These are phyloP conservation scores for Trichoderma afroharzianum DNA, from an alignment of 2,329 filamentous ascomycete species.

Conservation along the genomic window DNA sequence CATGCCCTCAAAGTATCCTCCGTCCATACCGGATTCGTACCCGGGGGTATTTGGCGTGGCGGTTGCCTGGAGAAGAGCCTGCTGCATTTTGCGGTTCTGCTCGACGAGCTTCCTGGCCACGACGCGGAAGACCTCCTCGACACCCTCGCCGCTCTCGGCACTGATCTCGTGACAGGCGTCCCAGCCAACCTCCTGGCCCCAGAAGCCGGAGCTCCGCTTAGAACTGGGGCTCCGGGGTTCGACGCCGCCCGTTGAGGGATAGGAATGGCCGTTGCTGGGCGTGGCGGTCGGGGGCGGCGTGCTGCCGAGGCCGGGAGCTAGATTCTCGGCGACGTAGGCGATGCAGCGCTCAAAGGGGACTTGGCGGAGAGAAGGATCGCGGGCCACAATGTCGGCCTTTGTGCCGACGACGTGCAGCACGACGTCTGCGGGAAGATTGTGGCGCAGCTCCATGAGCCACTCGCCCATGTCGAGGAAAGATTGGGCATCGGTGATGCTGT, in stretches of 20 bases:
- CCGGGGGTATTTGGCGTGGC: conserved; percentile 49
- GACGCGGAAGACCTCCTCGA: conserved; percentile 89
- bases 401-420: conserved; percentile 94
- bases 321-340: conserved; percentile 88
- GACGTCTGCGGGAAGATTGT: conserved; percentile 72
- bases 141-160: conserved; percentile 88
- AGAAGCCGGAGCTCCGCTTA: conserved; percentile 71
- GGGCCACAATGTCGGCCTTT: conserved; percentile 84
- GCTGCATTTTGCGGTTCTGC: conserved; percentile 61
- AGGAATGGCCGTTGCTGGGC: conserved; percentile 28
- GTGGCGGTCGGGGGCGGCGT: conserved; percentile 66
- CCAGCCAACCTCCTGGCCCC: conserved; percentile 92
- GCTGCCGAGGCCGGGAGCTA: conserved; percentile 65
- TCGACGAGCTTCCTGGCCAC: conserved; percentile 61
- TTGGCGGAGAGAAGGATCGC: conserved; percentile 72
- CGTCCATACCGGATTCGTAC: conserved; percentile 42
- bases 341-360: conserved; percentile 96
- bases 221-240: conserved; percentile 59
- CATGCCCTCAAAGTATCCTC: conserved; percentile 49
- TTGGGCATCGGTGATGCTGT: conserved; percentile 82
- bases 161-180: conserved; percentile 97
- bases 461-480: conserved; percentile 90
- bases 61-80: conserved; percentile 54
- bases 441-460: conserved; percentile 82
- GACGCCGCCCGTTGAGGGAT: conserved; percentile 28